Base-by-base conservation (phyloP, 2,329 filamentous ascomycete species). In the Hirsutella thompsonii region DNA sequence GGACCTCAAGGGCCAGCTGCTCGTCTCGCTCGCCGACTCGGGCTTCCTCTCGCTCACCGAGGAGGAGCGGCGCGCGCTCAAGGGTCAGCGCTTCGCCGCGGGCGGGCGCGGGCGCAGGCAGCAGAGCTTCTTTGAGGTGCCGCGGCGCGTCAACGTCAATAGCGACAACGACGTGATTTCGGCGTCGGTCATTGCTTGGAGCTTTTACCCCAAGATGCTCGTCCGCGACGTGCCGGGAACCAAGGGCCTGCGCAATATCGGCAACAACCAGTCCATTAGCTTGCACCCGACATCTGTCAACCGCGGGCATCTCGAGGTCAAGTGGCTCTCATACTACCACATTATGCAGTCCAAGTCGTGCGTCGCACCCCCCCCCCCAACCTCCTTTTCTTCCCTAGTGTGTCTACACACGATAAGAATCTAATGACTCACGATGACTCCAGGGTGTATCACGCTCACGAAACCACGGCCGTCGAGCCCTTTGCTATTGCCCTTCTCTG, bases 181-280 rank as follows among this genome's bases (percentile, higher is more conserved):
- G 5, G 77, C 81, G 45, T 83, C 88, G 0, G 83, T 95, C 34
- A 83, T 95, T 50, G 84, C 88, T 0, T 94, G 86, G 76, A 89
- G 86, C 40, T 94, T 98, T 65, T 96, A 98, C 54, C 92, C 92
- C 1, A 95, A 94, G 53, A 74, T 98, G 14, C 72, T 96, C 3
- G 76, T 83, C 20, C 78, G 83, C 42, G 89, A 96, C 52, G 79
- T 77, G 38, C 63, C 66, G 0, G 68, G 67, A 19, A 67, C 67
- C 20, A 93, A 88, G 64, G 87, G 85, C 11, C 83, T 89, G 70
- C 81, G 89, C 42, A 96, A 95, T 50, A 79, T 95, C 44, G 79
- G 84, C 40, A 96, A 94, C 63, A 95, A 93, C 57, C 90, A 96
- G 59, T 74, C 76, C 36, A 88, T 98, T 50, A 87, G 79, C 43